phyloP scores from a whole-genome alignment of 1,284 basidiomycete species.

The Pascua guehoae region DNA sequence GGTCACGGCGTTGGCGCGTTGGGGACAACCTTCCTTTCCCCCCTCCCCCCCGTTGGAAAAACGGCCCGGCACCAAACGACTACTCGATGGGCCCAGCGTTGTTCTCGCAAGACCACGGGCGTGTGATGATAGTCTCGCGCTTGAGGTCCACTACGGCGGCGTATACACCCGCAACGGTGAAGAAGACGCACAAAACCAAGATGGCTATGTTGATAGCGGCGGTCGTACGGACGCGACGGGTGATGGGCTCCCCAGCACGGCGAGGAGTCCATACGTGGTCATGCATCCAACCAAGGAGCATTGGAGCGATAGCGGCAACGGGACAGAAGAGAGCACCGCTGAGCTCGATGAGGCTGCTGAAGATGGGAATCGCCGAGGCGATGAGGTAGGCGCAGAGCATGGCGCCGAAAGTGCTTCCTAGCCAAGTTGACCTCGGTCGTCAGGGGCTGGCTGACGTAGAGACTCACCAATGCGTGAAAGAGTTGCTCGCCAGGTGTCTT shows the following conservation, averaged over 20 bases:
- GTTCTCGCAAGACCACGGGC: slow-evolving; percentile 27
- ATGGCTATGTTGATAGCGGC: slow-evolving; percentile 19
- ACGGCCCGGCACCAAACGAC: too few species aligned
- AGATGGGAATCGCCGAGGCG: slow-evolving; percentile 17
- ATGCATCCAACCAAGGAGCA: slow-evolving; percentile 12
- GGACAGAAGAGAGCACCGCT: slow-evolving; percentile 23
- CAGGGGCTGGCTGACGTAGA: too few species aligned
- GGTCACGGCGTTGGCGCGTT: too few species aligned
- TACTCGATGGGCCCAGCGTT: slow-evolving; percentile 13
- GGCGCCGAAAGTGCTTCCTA: slow-evolving; percentile 45
- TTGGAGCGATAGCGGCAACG: slow-evolving; percentile 5
- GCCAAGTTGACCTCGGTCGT: slow-evolving; percentile 51
- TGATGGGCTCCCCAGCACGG: background rate
- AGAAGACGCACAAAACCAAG: slow-evolving; percentile 23
- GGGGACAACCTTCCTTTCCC: too few species aligned
- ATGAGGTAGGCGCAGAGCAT: slow-evolving; percentile 10
- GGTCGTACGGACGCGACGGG: slow-evolving; percentile 13
- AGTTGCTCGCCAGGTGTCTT: slow-evolving; percentile 30
- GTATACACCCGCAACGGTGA: slow-evolving; percentile 33
- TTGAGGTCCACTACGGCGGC: slow-evolving; percentile 65
- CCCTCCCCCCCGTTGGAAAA: too few species aligned
- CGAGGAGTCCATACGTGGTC: slow-evolving; percentile 1
- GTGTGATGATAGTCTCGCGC: slow-evolving; percentile 9
- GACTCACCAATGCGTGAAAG: slow-evolving; percentile 27
- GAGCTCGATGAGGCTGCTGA: slow-evolving; percentile 26